These are phyloP conservation scores for Thermomucor indicae-seudaticae DNA, from an alignment of 371 early-diverging fungal species.

Conservation along the genomic window DNA sequence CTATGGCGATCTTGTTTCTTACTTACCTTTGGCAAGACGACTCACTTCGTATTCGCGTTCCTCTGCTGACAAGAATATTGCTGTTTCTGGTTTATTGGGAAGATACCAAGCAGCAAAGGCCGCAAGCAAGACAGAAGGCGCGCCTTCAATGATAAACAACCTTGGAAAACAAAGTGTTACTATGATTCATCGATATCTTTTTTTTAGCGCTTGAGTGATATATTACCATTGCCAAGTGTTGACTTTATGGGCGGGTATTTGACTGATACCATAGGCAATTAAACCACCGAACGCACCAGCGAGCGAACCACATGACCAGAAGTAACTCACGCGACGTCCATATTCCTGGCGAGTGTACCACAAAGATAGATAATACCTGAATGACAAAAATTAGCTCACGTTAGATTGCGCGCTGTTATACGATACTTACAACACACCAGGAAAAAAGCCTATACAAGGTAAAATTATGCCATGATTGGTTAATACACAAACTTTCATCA, in stretches of 20 bases:
- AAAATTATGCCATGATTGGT: not conserved
- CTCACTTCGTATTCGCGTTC: slow-evolving; percentile 45
- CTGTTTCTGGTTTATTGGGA: slow-evolving; percentile 55
- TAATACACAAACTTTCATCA: no score
- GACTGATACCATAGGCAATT: slow-evolving; percentile 30
- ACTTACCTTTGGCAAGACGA: slow-evolving; percentile 36
- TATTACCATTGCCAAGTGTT: slow-evolving; percentile 38
- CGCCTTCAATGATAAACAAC: slow-evolving; percentile 55
- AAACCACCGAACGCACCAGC: slow-evolving; percentile 43
- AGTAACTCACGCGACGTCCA: slow-evolving; percentile 34
- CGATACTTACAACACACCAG: slow-evolving; percentile 24
- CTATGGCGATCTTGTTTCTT: not conserved
- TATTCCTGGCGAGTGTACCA: slow-evolving; percentile 44
- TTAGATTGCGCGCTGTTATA: slow-evolving; percentile 9
- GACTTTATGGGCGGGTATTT: slow-evolving; percentile 20
- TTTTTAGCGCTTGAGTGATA: no score
- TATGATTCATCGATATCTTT: no score
- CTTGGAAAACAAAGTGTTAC: no score
- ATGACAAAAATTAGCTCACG: not conserved
- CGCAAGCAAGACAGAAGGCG: slow-evolving; percentile 38
- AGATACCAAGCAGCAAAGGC: slow-evolving; percentile 36
- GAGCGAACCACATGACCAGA: slow-evolving; percentile 39
- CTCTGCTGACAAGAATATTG: slow-evolving; percentile 47
- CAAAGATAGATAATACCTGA: slow-evolving; percentile 27
- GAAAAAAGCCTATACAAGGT: slow-evolving; percentile 15